Conservation (phyloP, 495 filamentous ascomycete genomes). For the Daldinia vernicosa region DNA sequence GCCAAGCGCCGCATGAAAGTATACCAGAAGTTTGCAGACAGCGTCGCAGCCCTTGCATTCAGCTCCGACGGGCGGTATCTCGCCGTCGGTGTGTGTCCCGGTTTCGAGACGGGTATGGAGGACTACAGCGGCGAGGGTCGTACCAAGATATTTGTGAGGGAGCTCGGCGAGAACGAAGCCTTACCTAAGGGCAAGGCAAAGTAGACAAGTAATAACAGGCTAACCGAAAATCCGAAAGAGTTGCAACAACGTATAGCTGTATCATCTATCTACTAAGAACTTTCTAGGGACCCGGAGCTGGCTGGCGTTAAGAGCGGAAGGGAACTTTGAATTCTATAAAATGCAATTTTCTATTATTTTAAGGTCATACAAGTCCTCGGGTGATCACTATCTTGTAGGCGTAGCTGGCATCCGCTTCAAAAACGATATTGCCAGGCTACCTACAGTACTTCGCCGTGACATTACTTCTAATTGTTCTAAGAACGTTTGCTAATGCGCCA, state of each 20-base stretch:
- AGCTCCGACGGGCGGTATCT: conserved; percentile 82
- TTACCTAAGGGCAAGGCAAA: conserved; percentile 79
- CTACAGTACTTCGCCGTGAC: not conserved
- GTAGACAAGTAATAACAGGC: conserved; percentile 34
- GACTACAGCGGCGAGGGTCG: conserved; percentile 73
- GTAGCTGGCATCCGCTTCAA: not conserved
- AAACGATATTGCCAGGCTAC: not conserved
- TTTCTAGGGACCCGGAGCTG: conserved; percentile 32
- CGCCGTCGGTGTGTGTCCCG: conserved; percentile 84
- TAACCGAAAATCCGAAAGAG: not conserved
- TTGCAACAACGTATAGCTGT: not conserved
- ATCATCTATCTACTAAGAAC: conserved; percentile 14
- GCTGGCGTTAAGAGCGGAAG: conserved; percentile 32
- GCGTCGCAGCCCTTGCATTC: conserved; percentile 80
- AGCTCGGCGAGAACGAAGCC: conserved; percentile 86
- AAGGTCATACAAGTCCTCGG: not conserved
- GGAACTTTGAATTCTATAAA: conserved; percentile 24
- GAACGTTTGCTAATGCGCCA: not conserved
- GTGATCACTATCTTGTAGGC: not conserved
- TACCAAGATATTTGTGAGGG: conserved; percentile 80
- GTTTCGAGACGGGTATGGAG: conserved; percentile 91
- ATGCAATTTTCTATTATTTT: not conserved
- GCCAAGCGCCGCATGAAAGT: conserved; percentile 89
- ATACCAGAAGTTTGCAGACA: conserved; percentile 83
- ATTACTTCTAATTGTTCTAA: not conserved